Base-by-base conservation (phyloP, 169 alveolate genomes). In the Perkinsus chesapeaki region DNA sequence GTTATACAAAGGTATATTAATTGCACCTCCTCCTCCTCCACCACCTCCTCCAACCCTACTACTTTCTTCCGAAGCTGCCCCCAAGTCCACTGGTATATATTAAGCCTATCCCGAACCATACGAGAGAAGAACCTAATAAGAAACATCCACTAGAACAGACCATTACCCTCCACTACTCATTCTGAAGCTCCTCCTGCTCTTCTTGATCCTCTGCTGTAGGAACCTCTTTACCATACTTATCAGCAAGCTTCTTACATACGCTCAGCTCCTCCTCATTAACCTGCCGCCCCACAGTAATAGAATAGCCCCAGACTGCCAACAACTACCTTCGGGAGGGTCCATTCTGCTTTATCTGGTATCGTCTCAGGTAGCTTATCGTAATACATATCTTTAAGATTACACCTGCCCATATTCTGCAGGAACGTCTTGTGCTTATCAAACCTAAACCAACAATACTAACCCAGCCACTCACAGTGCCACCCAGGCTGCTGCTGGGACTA, bases 281-380 rank as follows among this genome's bases (percentile, higher is more conserved):
- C 82, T 60, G 82, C 12, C 7, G 37, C 23, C 12, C 82, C 82
- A 60, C 12, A 27, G n/a, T n/a, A n/a, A n/a, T 0, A 7, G 3
- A 27, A 27, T 23, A 23, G 37, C 27, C 82, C 82, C 82, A 7
- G 3, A 16, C 36, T 23, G 31, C 82, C 82, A 1, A 23, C n/a
- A n/a, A n/a, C n/a, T n/a, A 60, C 82, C 82, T 60, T 60, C 82
- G 82, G 82, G 23, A 60, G 82, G 37, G 82, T 60, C 82, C 82
- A 60, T 34, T 60, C 82, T 20, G 82, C 82, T 23, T 60, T 60
- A 7, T 60, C 36, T 20, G 82, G 82, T 1, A 60, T 60, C 7
- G 27, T 34, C 82, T 60, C 82, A 7, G 82, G 82, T 34, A 60
- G 82, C 31, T 60, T 60, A 34, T 60, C 82, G 23, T 5, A 60